A percentile compares a stretch with the other conserved stretches of the same genome.
phyloP scores from a whole-genome alignment of 2,329 filamentous ascomycete species.

The Aureobasidium sp. region DNA sequence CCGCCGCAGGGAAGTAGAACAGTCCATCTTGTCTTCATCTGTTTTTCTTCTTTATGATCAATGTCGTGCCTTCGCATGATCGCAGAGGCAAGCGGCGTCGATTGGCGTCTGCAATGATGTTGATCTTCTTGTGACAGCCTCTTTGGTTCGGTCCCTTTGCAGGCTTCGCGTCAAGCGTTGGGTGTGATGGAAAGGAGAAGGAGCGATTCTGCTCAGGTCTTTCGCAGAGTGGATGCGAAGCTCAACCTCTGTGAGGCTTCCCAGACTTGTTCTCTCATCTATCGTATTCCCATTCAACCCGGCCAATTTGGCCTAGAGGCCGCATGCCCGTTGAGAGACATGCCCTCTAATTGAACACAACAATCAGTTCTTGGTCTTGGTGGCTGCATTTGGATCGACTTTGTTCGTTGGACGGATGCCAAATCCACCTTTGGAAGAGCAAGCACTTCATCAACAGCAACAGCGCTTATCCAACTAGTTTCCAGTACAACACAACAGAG shows the following conservation, averaged over 20 bases:
- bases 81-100: neutral
- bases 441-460: neutral
- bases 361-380: neutral
- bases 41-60: neutral
- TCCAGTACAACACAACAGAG: constrained; percentile 6
- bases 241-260: neutral
- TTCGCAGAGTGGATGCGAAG: neutral
- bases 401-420: neutral
- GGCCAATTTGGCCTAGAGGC: constrained; percentile 2
- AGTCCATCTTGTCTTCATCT: neutral
- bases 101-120: neutral
- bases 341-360: constrained; percentile 8
- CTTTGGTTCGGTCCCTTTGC: neutral
- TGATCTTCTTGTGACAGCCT: neutral
- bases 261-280: neutral
- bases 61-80: neutral
- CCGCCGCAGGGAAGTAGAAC: constrained; percentile 1
- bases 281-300: constrained; percentile 8
- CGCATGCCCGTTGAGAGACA: constrained; percentile 1
- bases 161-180: neutral
- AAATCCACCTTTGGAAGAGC: neutral
- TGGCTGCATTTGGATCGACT: constrained; percentile 1
- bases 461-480: neutral
- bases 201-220: neutral
- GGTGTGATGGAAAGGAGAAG: constrained; percentile 4